These are phyloP conservation scores for Maudiozyma barnettii DNA, from an alignment of 805 yeast species.

Conservation along the genomic window DNA sequence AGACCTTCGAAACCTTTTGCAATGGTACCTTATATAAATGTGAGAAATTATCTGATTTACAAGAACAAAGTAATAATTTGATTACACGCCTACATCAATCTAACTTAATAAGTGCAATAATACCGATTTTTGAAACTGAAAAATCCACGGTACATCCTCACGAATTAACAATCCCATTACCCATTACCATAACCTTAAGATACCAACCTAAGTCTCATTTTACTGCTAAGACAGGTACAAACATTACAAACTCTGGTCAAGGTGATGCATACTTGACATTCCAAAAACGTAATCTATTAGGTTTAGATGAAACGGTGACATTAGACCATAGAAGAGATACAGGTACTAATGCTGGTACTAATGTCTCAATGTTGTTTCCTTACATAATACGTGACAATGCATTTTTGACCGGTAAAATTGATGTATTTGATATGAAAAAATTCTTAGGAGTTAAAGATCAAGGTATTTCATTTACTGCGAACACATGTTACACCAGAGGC, in stretches of 20 bases:
- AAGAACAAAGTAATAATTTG: slow-evolving; percentile 20
- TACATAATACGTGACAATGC: slow-evolving; percentile 35
- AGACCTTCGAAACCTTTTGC: slow-evolving; percentile 19
- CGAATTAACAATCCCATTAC: background rate
- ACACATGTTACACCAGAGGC: slow-evolving; percentile 5
- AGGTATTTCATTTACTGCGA: slow-evolving; percentile 3
- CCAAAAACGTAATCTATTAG: slow-evolving; percentile 49
- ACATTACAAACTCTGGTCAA: slow-evolving; percentile 83
- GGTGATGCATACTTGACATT: slow-evolving; percentile 83
- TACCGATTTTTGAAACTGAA: slow-evolving; percentile 4
- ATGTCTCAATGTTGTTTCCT: slow-evolving; percentile 20
- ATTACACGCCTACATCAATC: slow-evolving; percentile 19
- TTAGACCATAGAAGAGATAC: slow-evolving; percentile 53
- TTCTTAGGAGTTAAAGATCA: slow-evolving; percentile 7
- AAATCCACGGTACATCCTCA: background rate
- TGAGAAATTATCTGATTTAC: slow-evolving; percentile 18
- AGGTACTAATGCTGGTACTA: slow-evolving; percentile 37
- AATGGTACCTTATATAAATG: slow-evolving; percentile 23
- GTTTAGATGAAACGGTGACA: slow-evolving; percentile 56
- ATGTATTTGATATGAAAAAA: slow-evolving; percentile 30
- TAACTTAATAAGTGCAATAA: slow-evolving; percentile 4
- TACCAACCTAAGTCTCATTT: slow-evolving; percentile 33
- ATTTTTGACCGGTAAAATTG: slow-evolving; percentile 45
- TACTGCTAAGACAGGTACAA: slow-evolving; percentile 86
- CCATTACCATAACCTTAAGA: slow-evolving; percentile 3